Base-by-base conservation (phyloP, 164 flowering plant genomes). In the Stephania yunnanensis region DNA sequence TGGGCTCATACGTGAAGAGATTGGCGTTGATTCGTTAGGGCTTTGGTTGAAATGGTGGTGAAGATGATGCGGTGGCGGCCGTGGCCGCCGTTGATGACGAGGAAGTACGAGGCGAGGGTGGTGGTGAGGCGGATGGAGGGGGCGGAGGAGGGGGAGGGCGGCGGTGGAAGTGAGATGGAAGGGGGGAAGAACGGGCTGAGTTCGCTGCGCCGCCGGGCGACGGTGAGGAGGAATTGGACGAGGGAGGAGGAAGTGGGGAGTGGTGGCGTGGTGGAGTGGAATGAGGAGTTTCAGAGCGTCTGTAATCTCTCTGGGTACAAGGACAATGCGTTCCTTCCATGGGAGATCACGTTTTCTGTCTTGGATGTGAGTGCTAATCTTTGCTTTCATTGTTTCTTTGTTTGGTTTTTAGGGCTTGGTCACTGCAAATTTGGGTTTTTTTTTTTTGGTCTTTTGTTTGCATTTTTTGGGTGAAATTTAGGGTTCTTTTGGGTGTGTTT, bases 21-120 rank as follows among this genome's bases (percentile, higher is more conserved):
- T 36, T 36, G 42, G 20, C 3, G 66, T 0, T 22, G 25, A 19
- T 61, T 78, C 45, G 6, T 42, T 58, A 9, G 74, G 66, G 10
- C 55, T 58, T 30, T 1, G 12, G 46, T 4, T 22, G 22, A 20
- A 82, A 93, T 89, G 98, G 98, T 88, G 84, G 99, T 90, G 90
- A 92, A 85, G 85, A 92, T 93, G 96, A 96, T 94, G 90, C 86
- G 81, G 83, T 92, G 99, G 99, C 85, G 97, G 79, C 97, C 97
- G 46, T 92, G 98, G 99, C 97, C 97, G 78, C 95, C 97, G 8
- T 73, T 84, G 71, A 58, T 77, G 69, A 71, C 92, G 80, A 89
- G 71, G 79, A 93, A 92, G 83, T 94, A 83, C 79, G 90, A 89
- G 85, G 98, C 94, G 70, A 91, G 79, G 79, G 79, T 96, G 12